A percentile compares a stretch with the other conserved stretches of the same genome.
Evolutionary conservation across 345 rosid species (phyloP).

Genomic region (Lepidium sativum): DNA sequence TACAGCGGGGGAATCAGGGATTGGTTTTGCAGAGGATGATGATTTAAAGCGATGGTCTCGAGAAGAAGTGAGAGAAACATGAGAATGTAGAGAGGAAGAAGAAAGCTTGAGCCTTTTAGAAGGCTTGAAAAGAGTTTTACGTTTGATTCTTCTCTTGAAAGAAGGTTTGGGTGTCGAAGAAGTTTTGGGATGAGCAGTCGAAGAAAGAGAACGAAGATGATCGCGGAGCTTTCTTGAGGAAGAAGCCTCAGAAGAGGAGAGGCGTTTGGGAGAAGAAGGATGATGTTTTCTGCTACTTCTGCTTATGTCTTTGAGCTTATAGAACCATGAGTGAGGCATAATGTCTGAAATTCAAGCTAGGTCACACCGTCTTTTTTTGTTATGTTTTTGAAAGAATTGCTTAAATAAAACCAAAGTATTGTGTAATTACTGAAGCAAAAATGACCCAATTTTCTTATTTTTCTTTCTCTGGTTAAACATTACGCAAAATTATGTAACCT

Average conservation of each 20-base stretch:
- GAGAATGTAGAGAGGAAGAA: conserved; percentile 16
- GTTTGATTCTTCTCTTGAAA: conserved; percentile 29
- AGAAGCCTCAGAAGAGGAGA: conserved; percentile 21
- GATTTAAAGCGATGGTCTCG: conserved; percentile 16
- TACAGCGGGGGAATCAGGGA: conserved; percentile 25
- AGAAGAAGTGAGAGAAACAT: conserved; percentile 5
- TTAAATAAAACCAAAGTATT: no score
- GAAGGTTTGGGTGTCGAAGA: conserved; percentile 34
- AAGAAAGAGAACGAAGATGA: conserved; percentile 26
- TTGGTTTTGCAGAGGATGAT: not conserved
- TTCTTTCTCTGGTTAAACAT: no score
- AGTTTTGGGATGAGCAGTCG: conserved; percentile 31
- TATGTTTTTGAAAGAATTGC: no score
- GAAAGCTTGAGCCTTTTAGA: conserved; percentile 35
- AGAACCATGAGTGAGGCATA: conserved; percentile 71
- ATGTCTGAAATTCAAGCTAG: conserved; percentile 52
- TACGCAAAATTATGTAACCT: no score
- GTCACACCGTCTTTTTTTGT: no score
- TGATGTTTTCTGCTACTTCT: conserved; percentile 22
- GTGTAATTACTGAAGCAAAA: no score
- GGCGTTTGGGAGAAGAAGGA: conserved; percentile 13
- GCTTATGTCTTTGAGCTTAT: conserved; percentile 63
- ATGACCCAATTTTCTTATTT: no score
- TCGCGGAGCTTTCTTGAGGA: conserved; percentile 25
- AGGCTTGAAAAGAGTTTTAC: conserved; percentile 49